A percentile compares a stretch with the other conserved stretches of the same genome.
These are phyloP conservation scores for Pneumocystis sp. DNA, from an alignment of 1,139 yeast species.

Conservation along the genomic window DNA sequence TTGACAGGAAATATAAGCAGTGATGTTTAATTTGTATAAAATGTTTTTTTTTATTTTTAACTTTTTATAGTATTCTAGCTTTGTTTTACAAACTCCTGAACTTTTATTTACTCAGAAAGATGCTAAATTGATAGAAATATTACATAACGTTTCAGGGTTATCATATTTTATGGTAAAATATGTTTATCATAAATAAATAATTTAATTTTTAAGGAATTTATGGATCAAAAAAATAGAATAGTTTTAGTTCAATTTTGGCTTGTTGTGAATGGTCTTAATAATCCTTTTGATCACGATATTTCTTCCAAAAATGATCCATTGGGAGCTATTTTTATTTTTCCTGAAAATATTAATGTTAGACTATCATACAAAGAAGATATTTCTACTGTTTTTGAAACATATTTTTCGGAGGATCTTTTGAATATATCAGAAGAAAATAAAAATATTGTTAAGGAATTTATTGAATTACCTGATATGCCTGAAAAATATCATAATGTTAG, in stretches of 20 bases:
- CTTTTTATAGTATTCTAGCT: constrained; percentile 16
- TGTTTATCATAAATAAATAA: not conserved
- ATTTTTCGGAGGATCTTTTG: constrained; percentile 23
- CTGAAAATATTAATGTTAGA: constrained; percentile 14
- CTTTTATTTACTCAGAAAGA: constrained; percentile 21
- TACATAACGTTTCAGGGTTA: constrained; percentile 34
- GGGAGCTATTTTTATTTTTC: constrained; percentile 9
- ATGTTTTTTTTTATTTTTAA: constrained; percentile 13
- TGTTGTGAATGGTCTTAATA: constrained; percentile 50
- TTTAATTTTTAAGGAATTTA: constrained; percentile 28
- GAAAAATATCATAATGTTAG: constrained; percentile 1
- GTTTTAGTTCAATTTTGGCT: constrained; percentile 47
- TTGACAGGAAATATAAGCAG: constrained; percentile 17
- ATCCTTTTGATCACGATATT: constrained; percentile 46
- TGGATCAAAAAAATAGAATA: constrained; percentile 35
- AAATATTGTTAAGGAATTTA: constrained; percentile 19
- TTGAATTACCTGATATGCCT: constrained; percentile 14
- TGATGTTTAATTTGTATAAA: constrained; percentile 14
- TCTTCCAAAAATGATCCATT: constrained; percentile 16
- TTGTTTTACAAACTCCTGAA: constrained; percentile 11
- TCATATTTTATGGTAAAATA: constrained; percentile 30
- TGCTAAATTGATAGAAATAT: constrained; percentile 28
- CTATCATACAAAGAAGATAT: constrained; percentile 21
- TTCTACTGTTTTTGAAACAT: constrained; percentile 31
- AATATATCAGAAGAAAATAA: constrained; percentile 16